Percentiles rank a stretch among this genome's conserved stretches.
Conservation (phyloP, 306 rosid species). For the Myrica gale region DNA sequence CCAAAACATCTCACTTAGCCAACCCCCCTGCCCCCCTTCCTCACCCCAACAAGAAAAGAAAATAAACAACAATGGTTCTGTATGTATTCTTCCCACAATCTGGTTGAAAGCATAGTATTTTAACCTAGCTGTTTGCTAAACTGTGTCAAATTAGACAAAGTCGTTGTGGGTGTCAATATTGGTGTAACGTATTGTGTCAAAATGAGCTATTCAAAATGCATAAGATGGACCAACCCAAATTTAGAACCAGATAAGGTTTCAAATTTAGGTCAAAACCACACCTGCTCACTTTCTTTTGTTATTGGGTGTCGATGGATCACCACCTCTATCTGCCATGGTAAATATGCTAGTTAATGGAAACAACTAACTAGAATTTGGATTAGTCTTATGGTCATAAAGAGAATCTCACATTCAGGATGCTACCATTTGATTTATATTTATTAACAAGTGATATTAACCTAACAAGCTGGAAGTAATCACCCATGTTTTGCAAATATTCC, state of each 20-base stretch:
- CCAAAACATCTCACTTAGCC: not conserved
- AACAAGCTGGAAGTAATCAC: not conserved
- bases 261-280: not conserved
- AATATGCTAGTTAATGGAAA: not conserved
- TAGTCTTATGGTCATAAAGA: not conserved
- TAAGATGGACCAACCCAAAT: not conserved
- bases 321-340: no score
- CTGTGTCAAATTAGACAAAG: not conserved
- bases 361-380: not conserved
- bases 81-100: no score
- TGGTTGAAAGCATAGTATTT: not conserved
- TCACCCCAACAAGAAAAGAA: no score
- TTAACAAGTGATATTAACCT: not conserved
- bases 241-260: not conserved
- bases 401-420: not conserved
- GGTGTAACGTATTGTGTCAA: not conserved
- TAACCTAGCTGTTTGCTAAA: not conserved
- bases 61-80: no score
- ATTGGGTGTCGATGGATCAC: no score
- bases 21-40: no score
- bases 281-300: not conserved
- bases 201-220: not conserved
- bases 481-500: conserved; percentile 6
- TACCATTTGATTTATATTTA: not conserved
- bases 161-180: not conserved